phyloP scores from a whole-genome alignment of 768 basidiomycete genomes.

The Hypholoma sublateritium region DNA sequence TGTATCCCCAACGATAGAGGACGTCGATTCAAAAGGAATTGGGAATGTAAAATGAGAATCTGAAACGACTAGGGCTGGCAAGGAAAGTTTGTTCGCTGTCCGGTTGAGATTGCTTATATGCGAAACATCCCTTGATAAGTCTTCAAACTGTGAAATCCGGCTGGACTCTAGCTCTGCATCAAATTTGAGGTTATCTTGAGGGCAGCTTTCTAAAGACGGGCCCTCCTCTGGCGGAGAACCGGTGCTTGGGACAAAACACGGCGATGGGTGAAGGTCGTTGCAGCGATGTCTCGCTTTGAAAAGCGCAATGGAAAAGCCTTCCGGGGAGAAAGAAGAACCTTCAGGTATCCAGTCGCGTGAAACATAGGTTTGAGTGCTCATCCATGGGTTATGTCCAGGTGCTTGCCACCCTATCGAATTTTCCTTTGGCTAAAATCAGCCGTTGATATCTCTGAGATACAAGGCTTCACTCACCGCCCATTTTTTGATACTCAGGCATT shows the following conservation, averaged over 20 bases:
- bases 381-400: slow-evolving; percentile 43
- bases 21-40: slow-evolving; percentile 33
- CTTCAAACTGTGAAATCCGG: slow-evolving; percentile 37
- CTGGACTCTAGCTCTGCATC: slow-evolving; percentile 20
- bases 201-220: too few species aligned
- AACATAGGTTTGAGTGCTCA: slow-evolving; percentile 16
- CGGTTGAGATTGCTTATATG: slow-evolving; percentile 13
- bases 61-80: slow-evolving; percentile 41
- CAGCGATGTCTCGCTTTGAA: slow-evolving; percentile 4
- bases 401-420: slow-evolving; percentile 26
- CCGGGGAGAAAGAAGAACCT: slow-evolving; percentile 37
- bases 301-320: slow-evolving; percentile 24
- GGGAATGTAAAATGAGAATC: slow-evolving; percentile 40
- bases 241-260: too few species aligned
- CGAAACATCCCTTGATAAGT: slow-evolving; percentile 15
- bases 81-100: slow-evolving; percentile 15
- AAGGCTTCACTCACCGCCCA: slow-evolving; percentile 36
- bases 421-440: slow-evolving; percentile 19
- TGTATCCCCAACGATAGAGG: slow-evolving; percentile 21
- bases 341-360: slow-evolving; percentile 35
- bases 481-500: slow-evolving; percentile 36
- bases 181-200: too few species aligned
- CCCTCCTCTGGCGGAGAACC: too few species aligned
- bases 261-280: not conserved
- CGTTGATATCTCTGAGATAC: not conserved